A percentile compares a stretch with the other conserved stretches of the same genome.
Evolutionary conservation across 352 stramenopile species (phyloP).

Genomic region (Phytopythium litorale): DNA sequence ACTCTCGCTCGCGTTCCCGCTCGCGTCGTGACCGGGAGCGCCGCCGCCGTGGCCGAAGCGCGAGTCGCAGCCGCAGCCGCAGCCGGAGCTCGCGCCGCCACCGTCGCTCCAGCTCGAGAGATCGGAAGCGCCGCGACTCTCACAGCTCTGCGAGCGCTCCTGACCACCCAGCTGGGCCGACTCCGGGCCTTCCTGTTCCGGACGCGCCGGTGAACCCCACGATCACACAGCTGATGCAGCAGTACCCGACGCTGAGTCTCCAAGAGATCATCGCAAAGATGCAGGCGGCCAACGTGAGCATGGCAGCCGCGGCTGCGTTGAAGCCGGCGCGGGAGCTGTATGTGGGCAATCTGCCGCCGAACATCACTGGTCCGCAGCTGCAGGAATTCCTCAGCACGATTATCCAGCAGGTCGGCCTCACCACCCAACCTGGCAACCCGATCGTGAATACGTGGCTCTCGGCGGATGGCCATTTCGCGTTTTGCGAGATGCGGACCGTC

Average conservation of each 20-base stretch:
- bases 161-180: constrained; percentile 28
- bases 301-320: constrained; percentile 66
- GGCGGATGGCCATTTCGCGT: constrained; percentile 82
- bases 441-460: constrained; percentile 88
- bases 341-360: constrained; percentile 82
- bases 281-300: constrained; percentile 73
- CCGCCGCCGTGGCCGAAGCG: constrained; percentile 38
- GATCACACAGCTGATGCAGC: constrained; percentile 88
- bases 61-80: constrained; percentile 45
- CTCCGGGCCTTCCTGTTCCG: constrained; percentile 9
- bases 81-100: constrained; percentile 46
- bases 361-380: constrained; percentile 75
- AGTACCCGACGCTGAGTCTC: constrained; percentile 85
- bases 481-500: constrained; percentile 85
- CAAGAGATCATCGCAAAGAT: constrained; percentile 89
- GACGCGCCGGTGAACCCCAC: constrained; percentile 55
- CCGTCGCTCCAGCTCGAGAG: constrained; percentile 58
- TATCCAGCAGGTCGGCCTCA: constrained; percentile 83
- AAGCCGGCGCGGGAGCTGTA: constrained; percentile 85
- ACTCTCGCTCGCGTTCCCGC: constrained; percentile 42
- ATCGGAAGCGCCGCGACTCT: constrained; percentile 37
- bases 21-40: constrained; percentile 36
- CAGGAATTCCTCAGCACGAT: constrained; percentile 87
- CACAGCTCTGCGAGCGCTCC: constrained; percentile 48
- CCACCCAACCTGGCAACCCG: constrained; percentile 68